Evolutionary conservation across 2,329 filamentous ascomycete species (phyloP).

Genomic region (Teratosphaeria viscida): DNA sequence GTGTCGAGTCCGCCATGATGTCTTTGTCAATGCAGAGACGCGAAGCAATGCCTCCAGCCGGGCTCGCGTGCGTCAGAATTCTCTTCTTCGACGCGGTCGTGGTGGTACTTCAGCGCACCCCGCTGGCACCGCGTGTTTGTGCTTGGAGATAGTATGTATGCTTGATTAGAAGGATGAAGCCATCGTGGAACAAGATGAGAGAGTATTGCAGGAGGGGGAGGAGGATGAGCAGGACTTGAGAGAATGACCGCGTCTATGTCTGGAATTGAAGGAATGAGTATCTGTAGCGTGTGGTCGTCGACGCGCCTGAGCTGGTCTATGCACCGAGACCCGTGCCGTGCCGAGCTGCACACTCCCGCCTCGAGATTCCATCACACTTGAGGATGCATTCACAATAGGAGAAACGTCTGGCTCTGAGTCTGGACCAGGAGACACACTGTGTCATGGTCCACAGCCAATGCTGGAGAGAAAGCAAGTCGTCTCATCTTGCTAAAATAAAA

Average conservation of each 20-base stretch:
- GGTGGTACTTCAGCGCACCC: neutral
- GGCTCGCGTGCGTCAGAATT: neutral
- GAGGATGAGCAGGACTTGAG: neutral
- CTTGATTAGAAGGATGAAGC: neutral
- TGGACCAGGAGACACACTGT: too few relatives aligned
- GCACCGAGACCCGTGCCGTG: neutral
- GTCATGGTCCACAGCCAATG: too few relatives aligned
- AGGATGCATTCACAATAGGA: too few relatives aligned
- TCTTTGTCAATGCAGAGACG: constrained; percentile 12
- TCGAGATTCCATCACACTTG: neutral
- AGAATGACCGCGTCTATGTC: neutral
- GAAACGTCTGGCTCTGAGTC: too few relatives aligned
- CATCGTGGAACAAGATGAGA: neutral
- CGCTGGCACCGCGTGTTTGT: neutral
- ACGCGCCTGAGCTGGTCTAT: neutral
- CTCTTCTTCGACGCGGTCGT: neutral
- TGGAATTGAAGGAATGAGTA: neutral
- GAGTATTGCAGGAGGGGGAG: neutral
- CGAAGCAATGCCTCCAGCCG: constrained; percentile 8
- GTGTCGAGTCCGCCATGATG: constrained; percentile 15
- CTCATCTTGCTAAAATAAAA: too few relatives aligned
- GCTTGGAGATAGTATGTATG: neutral
- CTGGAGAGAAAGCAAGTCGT: too few relatives aligned
- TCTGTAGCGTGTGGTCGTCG: neutral
- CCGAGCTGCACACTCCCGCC: neutral